These are phyloP conservation scores for Colletotrichum sp. DNA, from an alignment of 2,329 filamentous ascomycete genomes.

Conservation along the genomic window DNA sequence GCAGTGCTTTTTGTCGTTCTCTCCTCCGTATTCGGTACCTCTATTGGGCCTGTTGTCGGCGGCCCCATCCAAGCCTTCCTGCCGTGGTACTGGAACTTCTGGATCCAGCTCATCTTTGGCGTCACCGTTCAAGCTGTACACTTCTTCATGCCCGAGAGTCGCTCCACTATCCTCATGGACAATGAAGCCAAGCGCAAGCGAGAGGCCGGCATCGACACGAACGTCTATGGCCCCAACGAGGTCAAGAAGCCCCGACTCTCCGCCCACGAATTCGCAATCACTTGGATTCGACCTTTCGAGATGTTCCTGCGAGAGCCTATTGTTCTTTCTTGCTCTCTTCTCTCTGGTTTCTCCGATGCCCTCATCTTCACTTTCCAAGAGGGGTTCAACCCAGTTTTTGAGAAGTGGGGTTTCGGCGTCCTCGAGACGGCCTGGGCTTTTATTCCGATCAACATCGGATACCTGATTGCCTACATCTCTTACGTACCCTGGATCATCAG, in stretches of 20 bases:
- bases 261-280: conserved; percentile 45
- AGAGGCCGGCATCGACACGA: conserved; percentile 45
- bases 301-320: conserved; percentile 72
- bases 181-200: conserved; percentile 61
- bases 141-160: conserved; percentile 63
- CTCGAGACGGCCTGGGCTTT: conserved; percentile 25
- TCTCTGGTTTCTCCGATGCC: conserved; percentile 69
- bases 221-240: conserved; percentile 53
- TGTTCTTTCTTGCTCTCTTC: conserved; percentile 63
- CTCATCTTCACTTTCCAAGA: conserved; percentile 73
- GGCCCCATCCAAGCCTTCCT: conserved; percentile 54
- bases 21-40: conserved; percentile 59
- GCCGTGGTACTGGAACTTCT: conserved; percentile 66
- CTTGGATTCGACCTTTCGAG: conserved; percentile 66
- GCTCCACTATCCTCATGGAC: conserved; percentile 62
- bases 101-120: conserved; percentile 65
- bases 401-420: conserved; percentile 61
- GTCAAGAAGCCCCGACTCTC: conserved; percentile 43
- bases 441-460: conserved; percentile 45
- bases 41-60: conserved; percentile 59
- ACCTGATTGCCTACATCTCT: conserved; percentile 62
- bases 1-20: conserved; percentile 66
- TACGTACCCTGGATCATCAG: conserved; percentile 60
- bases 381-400: conserved; percentile 64
- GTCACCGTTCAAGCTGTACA: conserved; percentile 53